Evolutionary conservation across 2,329 filamentous ascomycete genomes (phyloP), one percentile per base, ranked within the genome.

Genomic region (Fulvia fulva): DNA sequence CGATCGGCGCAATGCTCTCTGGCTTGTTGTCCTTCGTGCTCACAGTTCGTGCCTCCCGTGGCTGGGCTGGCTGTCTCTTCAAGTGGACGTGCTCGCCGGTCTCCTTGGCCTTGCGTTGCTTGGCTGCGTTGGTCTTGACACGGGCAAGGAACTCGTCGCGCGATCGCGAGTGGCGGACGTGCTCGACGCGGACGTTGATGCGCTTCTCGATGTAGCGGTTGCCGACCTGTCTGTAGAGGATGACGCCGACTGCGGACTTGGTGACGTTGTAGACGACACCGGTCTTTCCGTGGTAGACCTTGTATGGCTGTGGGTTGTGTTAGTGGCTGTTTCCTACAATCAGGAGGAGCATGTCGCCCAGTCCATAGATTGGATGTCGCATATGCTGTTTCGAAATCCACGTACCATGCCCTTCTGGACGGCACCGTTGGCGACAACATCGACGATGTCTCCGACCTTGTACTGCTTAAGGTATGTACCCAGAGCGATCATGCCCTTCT

Each of bases 191-290:
- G 82, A 99, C 85, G 87, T 96, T 97, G 84, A 99, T 87, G 80
- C 94, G 93, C 91, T 99, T 99, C 90, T 99, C 94, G 79, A 99
- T 85, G 87, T 97, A 99, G 76, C 93, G 90, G 88, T 97, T 94
- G 83, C 92, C 91, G 78, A 99, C 94, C 81, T 95, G 91, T 87
- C 96, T 97, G 89, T 96, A 93, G 82, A 99, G 90, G 83, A 99
- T 97, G 80, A 99, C 89, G 75, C 94, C 94, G 77, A 99, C 91
- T 68, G 94, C 90, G 73, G 86, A 89, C 87, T 97, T 96, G 82
- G 93, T 94, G 74, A 99, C 94, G 85, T 99, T 99, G 90, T 75
- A 75, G 72, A 76, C 67, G 64, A 76, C 72, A 63, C 74, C 74
- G 67, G 92, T 96, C 90, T 97, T 97, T 76, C 93, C 94, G 86